Evolutionary conservation across 2,329 filamentous ascomycete genomes (phyloP), one percentile per base, ranked within the genome.

Genomic region (Penicillium sp.): DNA sequence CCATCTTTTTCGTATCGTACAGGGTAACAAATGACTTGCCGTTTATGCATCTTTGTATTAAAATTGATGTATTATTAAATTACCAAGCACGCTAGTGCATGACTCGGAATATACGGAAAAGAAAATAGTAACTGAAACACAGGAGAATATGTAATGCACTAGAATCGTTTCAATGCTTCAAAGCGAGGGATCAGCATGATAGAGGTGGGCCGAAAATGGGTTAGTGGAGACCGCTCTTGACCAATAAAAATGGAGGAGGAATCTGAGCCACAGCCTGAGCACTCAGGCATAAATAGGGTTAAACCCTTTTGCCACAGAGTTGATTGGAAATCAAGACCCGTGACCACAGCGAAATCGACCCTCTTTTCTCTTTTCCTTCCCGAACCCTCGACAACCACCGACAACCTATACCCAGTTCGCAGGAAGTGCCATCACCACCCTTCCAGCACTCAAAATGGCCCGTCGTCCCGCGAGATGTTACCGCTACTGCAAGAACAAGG

Each of bases 401-500:
- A 65, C 61, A 65, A 62, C 68, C 70, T 64, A 70, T 67, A 72
- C 59, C 68, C 64, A 74, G 73, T 78, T 77, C 75, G 76, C 74
- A 78, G 70, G 74, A 78, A 78, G 73, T 76, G 75, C 76, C 69
- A 63, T 64, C 61, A 65, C 67, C 72, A 68, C 69, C 74, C 78
- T 75, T 79, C 77, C 77, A 78, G 76, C 77, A 76, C 85, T 88
- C 88, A 92, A 88, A 85, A 99, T 99, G 94, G 94, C 94, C 78
- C 91, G 94, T 82, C 91, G 94, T 89, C 94, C 94, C 78, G 94
- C 94, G 77, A 90, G 94, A 85, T 99, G 94, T 85, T 99, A 96
- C 88, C 89, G 94, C 78, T 99, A 99, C 90, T 99, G 94, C 92
- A 99, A 99, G 91, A 99, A 97, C 89, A 97, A 97, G 91, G 91